Evolutionary conservation across 106 monocot genomes (phyloP).

Genomic region (Cymbidium sinense): DNA sequence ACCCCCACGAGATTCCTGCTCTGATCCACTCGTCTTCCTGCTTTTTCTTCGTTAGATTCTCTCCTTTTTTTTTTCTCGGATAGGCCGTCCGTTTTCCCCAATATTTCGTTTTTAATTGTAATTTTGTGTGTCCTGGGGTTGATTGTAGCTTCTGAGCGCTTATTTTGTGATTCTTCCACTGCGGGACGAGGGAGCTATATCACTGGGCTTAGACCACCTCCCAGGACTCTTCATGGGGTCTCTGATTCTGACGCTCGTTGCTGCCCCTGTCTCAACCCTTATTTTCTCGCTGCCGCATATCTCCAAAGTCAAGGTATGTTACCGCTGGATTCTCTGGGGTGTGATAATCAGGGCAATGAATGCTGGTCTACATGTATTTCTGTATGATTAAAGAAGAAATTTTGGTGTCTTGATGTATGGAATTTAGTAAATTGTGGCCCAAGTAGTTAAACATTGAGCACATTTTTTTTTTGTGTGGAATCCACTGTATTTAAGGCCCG

Average conservation of each 20-base stretch:
- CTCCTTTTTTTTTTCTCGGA: neutral
- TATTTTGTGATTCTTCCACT: slow-evolving; percentile 87
- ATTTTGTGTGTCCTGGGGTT: neutral
- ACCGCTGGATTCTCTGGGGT: neutral
- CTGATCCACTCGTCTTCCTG: slow-evolving; percentile 61
- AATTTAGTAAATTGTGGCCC: neutral
- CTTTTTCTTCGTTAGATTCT: slow-evolving; percentile 84
- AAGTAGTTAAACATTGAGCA: neutral
- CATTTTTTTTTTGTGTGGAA: neutral
- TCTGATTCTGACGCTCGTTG: slow-evolving; percentile 63
- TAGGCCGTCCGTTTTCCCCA: neutral
- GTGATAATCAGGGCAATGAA: neutral
- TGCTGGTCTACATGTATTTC: too few relatives aligned
- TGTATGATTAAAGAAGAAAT: too few relatives aligned
- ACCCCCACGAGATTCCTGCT: slow-evolving; percentile 72
- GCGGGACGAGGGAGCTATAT: slow-evolving; percentile 89
- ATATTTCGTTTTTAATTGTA: neutral
- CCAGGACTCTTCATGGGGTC: slow-evolving; percentile 80
- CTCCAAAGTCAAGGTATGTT: slow-evolving; percentile 58
- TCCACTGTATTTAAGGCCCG: neutral
- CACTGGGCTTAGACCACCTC: slow-evolving; percentile 59
- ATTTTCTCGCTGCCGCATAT: slow-evolving; percentile 72
- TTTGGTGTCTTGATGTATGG: neutral
- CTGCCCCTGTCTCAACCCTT: slow-evolving; percentile 76
- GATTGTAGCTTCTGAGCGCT: slow-evolving; percentile 46